phyloP scores from a whole-genome alignment of 805 yeast species.

The Schwanniomyces vanrijiae region DNA sequence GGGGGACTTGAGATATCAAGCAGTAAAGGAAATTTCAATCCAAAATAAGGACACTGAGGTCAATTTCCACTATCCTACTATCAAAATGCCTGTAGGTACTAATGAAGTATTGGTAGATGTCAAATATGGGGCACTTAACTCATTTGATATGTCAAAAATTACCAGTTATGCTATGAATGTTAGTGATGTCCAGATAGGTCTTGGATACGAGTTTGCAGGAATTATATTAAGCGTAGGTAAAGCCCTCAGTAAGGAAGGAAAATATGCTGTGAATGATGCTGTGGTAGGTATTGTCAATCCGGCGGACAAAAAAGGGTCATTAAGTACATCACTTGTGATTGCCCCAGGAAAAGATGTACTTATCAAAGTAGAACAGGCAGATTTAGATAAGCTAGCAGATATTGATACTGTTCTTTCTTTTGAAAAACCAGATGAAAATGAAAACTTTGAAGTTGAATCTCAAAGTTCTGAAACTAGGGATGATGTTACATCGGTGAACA shows the following conservation, averaged over 20 bases:
- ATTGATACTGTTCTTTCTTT: conserved; percentile 25
- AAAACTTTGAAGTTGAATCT: conserved; percentile 15
- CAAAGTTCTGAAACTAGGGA: conserved; percentile 1
- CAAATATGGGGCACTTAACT: conserved; percentile 59
- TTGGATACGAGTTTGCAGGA: conserved; percentile 75
- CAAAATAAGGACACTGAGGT: conserved; percentile 45
- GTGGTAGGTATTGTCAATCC: conserved; percentile 66
- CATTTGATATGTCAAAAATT: conserved; percentile 62
- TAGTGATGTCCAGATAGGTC: conserved; percentile 55
- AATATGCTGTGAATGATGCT: conserved; percentile 50
- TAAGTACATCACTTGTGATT: conserved; percentile 56
- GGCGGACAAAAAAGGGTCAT: conserved; percentile 51
- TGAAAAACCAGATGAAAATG: conserved; percentile 5
- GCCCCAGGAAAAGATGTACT: conserved; percentile 50
- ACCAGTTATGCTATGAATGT: conserved; percentile 53
- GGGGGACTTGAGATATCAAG: conserved; percentile 52
- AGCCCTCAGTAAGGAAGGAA: conserved; percentile 21
- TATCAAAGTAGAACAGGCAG: conserved; percentile 25
- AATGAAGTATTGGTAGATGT: conserved; percentile 58
- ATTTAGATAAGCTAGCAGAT: conserved; percentile 16
- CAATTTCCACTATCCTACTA: conserved; percentile 53
- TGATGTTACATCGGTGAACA: not conserved
- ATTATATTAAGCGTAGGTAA: conserved; percentile 55
- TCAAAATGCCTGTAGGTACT: conserved; percentile 48
- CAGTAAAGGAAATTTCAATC: conserved; percentile 49